phyloP scores from a whole-genome alignment of 225 moss, liverwort and hornwort species.

The Polytrichum commune region DNA sequence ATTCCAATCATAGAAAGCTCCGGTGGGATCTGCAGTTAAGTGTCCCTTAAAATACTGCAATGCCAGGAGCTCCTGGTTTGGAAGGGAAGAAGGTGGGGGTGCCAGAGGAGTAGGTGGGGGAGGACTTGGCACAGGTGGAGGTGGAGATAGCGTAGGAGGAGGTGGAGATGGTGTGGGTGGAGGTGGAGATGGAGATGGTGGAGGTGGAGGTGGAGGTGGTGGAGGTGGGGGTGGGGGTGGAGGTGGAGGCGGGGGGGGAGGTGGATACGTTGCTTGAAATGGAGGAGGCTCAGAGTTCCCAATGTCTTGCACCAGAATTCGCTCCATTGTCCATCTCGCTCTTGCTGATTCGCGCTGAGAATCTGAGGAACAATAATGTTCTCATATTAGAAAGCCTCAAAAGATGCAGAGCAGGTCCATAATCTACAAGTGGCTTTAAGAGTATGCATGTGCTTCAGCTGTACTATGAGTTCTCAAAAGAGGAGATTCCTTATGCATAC shows the following conservation, averaged over 20 bases:
- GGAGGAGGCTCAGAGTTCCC: background rate
- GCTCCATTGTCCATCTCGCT: constrained; percentile 21
- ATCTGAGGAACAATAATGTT: constrained; percentile 1
- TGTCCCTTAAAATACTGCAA: constrained; percentile 45
- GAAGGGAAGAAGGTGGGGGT: constrained; percentile 8
- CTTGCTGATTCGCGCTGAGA: constrained; percentile 8
- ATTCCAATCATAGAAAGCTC: constrained; percentile 47
- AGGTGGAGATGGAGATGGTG: background rate
- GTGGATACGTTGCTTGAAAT: constrained; percentile 9
- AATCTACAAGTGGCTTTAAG: background rate
- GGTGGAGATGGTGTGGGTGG: background rate
- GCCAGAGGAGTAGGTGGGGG: background rate
- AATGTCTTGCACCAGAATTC: constrained; percentile 24
- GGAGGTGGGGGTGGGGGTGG: background rate
- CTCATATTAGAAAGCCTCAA: constrained; percentile 7
- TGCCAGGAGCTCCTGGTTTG: constrained; percentile 22
- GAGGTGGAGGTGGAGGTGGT: background rate
- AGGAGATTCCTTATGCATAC: too few species aligned
- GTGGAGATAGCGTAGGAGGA: constrained; percentile 1
- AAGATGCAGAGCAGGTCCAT: background rate
- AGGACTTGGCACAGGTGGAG: constrained; percentile 13
- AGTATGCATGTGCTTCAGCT: too few species aligned
- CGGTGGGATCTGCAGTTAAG: constrained; percentile 39
- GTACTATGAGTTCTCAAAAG: too few species aligned
- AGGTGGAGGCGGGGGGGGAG: constrained; percentile 4